Conservation (phyloP, 257 asterid species). For the Thymus mandschuricus region DNA sequence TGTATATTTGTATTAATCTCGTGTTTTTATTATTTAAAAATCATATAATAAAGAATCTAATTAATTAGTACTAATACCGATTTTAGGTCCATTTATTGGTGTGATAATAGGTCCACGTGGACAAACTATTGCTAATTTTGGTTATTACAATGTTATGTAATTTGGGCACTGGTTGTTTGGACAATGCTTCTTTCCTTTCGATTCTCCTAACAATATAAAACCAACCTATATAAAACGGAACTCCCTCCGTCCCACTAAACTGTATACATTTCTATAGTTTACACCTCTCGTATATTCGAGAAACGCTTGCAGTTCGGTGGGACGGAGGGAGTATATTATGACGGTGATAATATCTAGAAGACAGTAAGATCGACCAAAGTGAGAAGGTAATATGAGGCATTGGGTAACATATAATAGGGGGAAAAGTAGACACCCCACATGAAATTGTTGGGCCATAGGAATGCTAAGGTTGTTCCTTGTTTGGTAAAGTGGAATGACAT, state of each 20-base stretch:
- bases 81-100: not conserved
- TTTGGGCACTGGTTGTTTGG: not conserved
- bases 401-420: not conserved
- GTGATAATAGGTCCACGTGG: not conserved
- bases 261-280: too few species aligned
- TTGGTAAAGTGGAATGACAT: conserved; percentile 37
- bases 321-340: too few species aligned
- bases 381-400: not conserved
- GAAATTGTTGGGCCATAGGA: conserved; percentile 33
- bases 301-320: too few species aligned
- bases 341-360: too few species aligned
- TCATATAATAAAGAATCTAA: too few species aligned
- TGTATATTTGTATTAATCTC: too few species aligned
- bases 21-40: too few species aligned
- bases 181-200: not conserved
- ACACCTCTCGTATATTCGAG: too few species aligned
- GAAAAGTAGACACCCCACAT: conserved; percentile 37
- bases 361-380: not conserved
- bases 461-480: conserved; percentile 35
- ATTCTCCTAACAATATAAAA: not conserved
- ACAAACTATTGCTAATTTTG: conserved; percentile 1
- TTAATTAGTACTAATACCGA: not conserved
- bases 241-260: too few species aligned
- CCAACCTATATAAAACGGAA: too few species aligned
- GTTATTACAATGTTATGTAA: conserved; percentile 11